These are phyloP conservation scores for Hemisphaericaspora lyxosophila DNA, from an alignment of 1,139 yeast species.

Conservation along the genomic window DNA sequence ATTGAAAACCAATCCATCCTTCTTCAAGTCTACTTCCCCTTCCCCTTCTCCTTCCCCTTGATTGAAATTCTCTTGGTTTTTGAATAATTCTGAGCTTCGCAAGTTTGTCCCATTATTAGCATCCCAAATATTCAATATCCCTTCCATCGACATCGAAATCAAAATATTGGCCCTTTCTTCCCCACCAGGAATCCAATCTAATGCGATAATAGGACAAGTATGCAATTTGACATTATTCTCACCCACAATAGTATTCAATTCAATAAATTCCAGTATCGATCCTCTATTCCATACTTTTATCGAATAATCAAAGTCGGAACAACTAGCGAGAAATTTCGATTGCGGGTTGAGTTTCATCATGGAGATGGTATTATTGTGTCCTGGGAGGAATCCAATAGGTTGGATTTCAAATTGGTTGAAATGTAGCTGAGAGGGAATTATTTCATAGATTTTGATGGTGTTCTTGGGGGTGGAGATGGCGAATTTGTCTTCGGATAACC, in stretches of 20 bases:
- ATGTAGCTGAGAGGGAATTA: conserved; percentile 18
- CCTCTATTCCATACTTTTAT: conserved; percentile 75
- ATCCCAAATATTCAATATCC: conserved; percentile 71
- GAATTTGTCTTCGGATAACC: conserved; percentile 72
- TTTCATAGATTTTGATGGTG: conserved; percentile 57
- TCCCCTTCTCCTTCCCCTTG: conserved; percentile 10
- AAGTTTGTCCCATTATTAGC: conserved; percentile 37
- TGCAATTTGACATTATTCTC: conserved; percentile 31
- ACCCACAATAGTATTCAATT: conserved; percentile 21
- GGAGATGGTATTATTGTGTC: conserved; percentile 68
- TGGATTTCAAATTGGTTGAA: conserved; percentile 29
- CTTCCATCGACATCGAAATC: conserved; percentile 60
- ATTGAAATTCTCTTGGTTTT: conserved; percentile 22
- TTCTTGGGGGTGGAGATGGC: conserved; percentile 65
- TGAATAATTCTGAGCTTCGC: conserved; percentile 26
- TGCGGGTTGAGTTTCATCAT: conserved; percentile 51
- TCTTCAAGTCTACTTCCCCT: conserved; percentile 3
- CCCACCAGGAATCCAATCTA: conserved; percentile 47
- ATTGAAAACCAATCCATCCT: conserved; percentile 38
- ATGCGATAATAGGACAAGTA: conserved; percentile 54
- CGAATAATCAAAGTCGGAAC: conserved; percentile 67
- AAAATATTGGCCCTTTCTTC: conserved; percentile 22
- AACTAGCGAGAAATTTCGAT: conserved; percentile 61
- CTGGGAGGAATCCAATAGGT: conserved; percentile 63
- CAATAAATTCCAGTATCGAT: conserved; percentile 45